phyloP scores from a whole-genome alignment of 2,329 filamentous ascomycete genomes.

The Fusarium tanahbumbuense region DNA sequence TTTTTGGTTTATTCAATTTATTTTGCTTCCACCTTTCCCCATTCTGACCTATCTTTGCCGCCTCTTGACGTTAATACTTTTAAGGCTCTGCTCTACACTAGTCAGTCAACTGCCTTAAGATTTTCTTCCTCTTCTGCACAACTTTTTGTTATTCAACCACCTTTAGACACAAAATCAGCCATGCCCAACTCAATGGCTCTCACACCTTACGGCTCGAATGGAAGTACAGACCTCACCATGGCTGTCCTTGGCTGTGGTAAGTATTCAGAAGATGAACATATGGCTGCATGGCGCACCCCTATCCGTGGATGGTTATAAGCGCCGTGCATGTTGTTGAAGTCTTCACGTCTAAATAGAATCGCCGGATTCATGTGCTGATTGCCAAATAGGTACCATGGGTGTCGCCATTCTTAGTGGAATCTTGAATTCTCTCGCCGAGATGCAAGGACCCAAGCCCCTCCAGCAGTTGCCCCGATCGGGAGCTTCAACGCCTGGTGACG shows the following conservation, averaged over 20 bases:
- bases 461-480: conserved; percentile 56
- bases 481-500: conserved; percentile 58
- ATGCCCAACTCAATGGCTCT: conserved; percentile 48
- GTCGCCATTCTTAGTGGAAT: conserved; percentile 86
- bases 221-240: conserved; percentile 70
- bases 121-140: conserved; percentile 8
- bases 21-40: conserved; percentile 16
- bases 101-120: neutral
- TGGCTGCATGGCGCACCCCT: neutral
- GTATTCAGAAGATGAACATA: conserved; percentile 41
- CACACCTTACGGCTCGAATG: conserved; percentile 51
- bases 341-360: neutral
- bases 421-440: conserved; percentile 72
- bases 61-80: neutral
- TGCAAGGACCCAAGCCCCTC: conserved; percentile 60
- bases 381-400: conserved; percentile 78
- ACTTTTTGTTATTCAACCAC: neutral
- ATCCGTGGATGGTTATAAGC: neutral
- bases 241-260: conserved; percentile 85
- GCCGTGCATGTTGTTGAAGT: neutral
- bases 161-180: conserved; percentile 32
- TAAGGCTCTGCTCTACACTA: neutral
- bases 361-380: conserved; percentile 18
- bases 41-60: conserved; percentile 2
- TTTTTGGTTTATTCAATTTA: conserved; percentile 20